These are phyloP conservation scores for Spinacia oleracea DNA, from an alignment of 179 eudicot species.

Conservation along the genomic window DNA sequence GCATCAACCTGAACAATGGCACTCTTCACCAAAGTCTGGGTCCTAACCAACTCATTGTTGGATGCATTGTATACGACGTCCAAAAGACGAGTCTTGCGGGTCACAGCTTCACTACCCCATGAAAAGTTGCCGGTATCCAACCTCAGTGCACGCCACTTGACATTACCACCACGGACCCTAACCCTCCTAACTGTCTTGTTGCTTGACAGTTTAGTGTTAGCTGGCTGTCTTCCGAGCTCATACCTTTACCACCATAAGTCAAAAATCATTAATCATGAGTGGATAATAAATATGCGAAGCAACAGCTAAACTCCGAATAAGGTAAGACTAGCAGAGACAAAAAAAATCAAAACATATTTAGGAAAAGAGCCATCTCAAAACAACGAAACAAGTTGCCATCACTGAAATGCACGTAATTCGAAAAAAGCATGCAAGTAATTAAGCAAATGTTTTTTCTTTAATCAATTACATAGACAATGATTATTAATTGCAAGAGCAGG, in stretches of 20 bases:
- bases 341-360: background rate
- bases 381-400: background rate
- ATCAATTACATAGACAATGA: too few relatives aligned
- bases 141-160: conserved; percentile 57
- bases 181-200: conserved; percentile 60
- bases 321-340: background rate
- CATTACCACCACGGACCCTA: conserved; percentile 55
- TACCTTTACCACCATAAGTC: conserved; percentile 30
- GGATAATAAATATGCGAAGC: background rate
- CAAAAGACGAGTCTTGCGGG: conserved; percentile 49
- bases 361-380: background rate
- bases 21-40: conserved; percentile 59
- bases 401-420: background rate
- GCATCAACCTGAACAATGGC: conserved; percentile 67
- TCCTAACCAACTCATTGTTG: conserved; percentile 60
- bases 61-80: conserved; percentile 58
- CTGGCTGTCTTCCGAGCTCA: conserved; percentile 55
- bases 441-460: too few relatives aligned
- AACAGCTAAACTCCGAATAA: background rate
- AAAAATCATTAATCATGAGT: background rate
- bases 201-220: conserved; percentile 51
- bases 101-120: conserved; percentile 56
- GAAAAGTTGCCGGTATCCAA: conserved; percentile 55
- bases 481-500: too few relatives aligned
- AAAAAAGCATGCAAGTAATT: too few relatives aligned